Evolutionary conservation across 2,329 filamentous ascomycete species (phyloP).

Genomic region (Colletotrichum simmondsii): DNA sequence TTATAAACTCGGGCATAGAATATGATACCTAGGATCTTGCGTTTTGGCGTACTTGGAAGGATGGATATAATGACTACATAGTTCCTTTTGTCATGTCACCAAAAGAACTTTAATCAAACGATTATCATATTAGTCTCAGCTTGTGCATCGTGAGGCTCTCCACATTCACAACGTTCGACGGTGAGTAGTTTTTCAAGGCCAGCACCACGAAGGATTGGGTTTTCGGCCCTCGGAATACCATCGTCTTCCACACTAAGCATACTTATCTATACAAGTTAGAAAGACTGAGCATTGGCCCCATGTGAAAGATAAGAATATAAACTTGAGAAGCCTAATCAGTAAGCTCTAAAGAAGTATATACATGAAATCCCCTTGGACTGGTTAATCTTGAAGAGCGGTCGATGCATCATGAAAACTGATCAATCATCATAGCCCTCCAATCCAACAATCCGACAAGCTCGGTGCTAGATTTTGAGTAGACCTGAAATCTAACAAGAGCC

Average conservation of each 20-base stretch:
- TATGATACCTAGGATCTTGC: slow-evolving; percentile 24
- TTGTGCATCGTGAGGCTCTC: background rate
- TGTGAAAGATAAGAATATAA: background rate
- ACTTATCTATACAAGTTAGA: no score
- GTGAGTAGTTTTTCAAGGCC: no score
- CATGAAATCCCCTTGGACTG: background rate
- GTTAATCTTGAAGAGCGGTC: no score
- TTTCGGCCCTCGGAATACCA: no score
- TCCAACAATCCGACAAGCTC: background rate
- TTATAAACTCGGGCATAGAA: slow-evolving; percentile 9
- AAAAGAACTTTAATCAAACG: background rate
- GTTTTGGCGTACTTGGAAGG: background rate
- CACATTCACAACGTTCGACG: background rate
- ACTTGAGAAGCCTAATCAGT: background rate
- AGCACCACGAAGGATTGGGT: no score
- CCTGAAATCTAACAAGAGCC: slow-evolving; percentile 16
- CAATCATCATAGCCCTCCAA: no score
- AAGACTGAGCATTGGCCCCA: no score
- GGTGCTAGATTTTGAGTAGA: background rate
- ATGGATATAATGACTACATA: slow-evolving; percentile 1
- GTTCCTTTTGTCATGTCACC: background rate
- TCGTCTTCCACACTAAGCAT: no score
- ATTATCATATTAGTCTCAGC: background rate
- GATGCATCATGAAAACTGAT: background rate
- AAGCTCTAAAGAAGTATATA: slow-evolving; percentile 16